phyloP scores from a whole-genome alignment of 1,284 basidiomycete species.

The Tilletia caries region DNA sequence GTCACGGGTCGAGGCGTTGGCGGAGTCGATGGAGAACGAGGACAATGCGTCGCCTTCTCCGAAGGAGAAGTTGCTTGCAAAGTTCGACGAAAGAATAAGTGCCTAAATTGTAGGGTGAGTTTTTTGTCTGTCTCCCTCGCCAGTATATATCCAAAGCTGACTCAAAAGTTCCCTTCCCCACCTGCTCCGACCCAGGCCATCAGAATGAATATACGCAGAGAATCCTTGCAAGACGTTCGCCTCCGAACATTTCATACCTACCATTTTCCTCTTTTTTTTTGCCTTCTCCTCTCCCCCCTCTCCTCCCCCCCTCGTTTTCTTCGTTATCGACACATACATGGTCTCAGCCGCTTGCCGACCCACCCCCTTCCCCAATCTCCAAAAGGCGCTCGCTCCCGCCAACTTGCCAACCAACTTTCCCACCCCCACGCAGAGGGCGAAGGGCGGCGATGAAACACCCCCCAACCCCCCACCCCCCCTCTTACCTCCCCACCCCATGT shows the following conservation, averaged over 20 bases:
- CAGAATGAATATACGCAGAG: too few species aligned
- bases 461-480: too few species aligned
- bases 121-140: too few species aligned
- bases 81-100: constrained; percentile 32
- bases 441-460: too few species aligned
- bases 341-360: neutral
- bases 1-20: constrained; percentile 40
- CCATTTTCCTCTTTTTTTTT: neutral
- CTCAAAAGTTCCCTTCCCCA: neutral
- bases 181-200: neutral
- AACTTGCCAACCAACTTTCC: neutral
- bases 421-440: too few species aligned
- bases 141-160: too few species aligned
- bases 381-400: too few species aligned
- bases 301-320: neutral
- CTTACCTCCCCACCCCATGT: neutral
- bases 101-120: neutral
- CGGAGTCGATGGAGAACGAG: constrained; percentile 47
- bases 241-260: neutral
- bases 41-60: constrained; percentile 41
- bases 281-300: neutral
- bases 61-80: constrained; percentile 50
- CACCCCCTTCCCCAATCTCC: neutral
- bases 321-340: neutral
- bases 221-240: neutral